Evolutionary conservation across 73 alveolate species (phyloP).

Genomic region (Tetrahymena elliotti): DNA sequence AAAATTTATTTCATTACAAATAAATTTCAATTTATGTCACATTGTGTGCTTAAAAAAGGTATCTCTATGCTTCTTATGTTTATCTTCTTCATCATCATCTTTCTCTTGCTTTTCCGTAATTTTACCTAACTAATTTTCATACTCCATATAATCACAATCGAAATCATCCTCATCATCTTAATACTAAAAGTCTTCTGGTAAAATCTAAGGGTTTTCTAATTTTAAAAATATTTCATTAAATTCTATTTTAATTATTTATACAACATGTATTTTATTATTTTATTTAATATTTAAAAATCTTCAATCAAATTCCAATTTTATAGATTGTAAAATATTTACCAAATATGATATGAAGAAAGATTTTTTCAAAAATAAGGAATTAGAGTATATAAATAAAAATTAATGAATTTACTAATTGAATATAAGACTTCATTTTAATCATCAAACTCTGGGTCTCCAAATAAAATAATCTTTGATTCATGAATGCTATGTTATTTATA

Average conservation of each 20-base stretch:
- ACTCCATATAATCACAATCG: background rate
- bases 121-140: background rate
- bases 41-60: background rate
- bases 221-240: too few relatives aligned
- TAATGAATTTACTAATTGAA: background rate
- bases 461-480: conserved; percentile 16
- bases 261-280: too few relatives aligned
- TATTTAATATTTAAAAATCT: too few relatives aligned
- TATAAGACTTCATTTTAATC: conserved; percentile 8
- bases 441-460: conserved; percentile 31
- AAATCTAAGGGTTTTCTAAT: background rate
- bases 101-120: background rate
- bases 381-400: too few relatives aligned
- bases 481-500: conserved; percentile 7
- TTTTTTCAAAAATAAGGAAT: too few relatives aligned
- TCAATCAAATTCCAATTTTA: too few relatives aligned
- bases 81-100: background rate
- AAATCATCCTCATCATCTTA: background rate
- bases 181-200: background rate
- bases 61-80: background rate
- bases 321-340: too few relatives aligned
- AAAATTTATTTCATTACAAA: too few relatives aligned
- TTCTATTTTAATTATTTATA: too few relatives aligned
- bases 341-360: too few relatives aligned
- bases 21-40: background rate